Conservation (phyloP, 1,139 yeast species). For the Debaryomyces sp. region DNA sequence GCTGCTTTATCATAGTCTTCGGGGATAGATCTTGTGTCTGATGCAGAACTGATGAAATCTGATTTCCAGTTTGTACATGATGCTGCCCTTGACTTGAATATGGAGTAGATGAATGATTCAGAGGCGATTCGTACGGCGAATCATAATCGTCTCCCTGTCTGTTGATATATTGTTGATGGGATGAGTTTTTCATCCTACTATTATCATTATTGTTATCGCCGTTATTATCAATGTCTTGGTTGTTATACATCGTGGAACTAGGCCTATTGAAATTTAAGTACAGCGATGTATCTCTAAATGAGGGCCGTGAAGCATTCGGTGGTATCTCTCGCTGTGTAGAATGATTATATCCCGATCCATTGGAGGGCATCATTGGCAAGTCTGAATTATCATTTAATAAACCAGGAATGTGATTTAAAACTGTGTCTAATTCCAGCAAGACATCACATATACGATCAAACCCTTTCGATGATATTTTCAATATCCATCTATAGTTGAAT, state of each 20-base stretch:
- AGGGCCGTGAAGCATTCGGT: not conserved
- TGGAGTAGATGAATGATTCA: not conserved
- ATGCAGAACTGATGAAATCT: conserved; percentile 26
- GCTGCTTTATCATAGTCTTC: conserved; percentile 27
- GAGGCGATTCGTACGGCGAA: conserved; percentile 3
- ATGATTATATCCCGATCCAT: not conserved
- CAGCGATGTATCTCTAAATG: not conserved
- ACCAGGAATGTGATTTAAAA: conserved; percentile 69
- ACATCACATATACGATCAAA: conserved; percentile 78
- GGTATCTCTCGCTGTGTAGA: conserved; percentile 9
- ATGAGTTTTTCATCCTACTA: not conserved
- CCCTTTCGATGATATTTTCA: conserved; percentile 72
- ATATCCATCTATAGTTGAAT: conserved; percentile 72
- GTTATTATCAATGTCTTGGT: not conserved
- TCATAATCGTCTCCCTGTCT: conserved; percentile 1
- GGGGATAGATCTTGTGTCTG: conserved; percentile 39
- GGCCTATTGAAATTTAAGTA: not conserved
- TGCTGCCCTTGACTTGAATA: conserved; percentile 7
- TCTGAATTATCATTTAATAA: conserved; percentile 51
- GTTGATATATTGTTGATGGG: not conserved
- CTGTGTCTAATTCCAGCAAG: conserved; percentile 63
- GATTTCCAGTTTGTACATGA: conserved; percentile 9
- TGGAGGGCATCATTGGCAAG: conserved; percentile 28
- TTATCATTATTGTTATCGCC: not conserved
- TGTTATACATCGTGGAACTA: not conserved